A percentile compares a stretch with the other conserved stretches of the same genome.
Evolutionary conservation across 257 asterid genomes (phyloP).

Genomic region (Solanum verrucosum): DNA sequence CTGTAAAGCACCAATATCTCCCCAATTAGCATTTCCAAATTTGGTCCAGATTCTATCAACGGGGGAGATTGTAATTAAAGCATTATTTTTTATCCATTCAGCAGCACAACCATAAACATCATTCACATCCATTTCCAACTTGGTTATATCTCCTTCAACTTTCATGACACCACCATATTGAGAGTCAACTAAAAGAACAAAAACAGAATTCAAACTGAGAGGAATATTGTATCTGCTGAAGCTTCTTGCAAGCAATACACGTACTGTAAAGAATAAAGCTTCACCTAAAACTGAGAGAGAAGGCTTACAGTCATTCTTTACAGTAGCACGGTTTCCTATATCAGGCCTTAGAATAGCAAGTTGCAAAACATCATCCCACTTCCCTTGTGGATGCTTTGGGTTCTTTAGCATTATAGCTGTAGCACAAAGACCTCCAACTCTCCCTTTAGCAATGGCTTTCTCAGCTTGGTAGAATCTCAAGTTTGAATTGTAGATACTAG

Average conservation of each 20-base stretch:
- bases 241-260: slow-evolving; percentile 80
- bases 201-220: slow-evolving; percentile 57
- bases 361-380: slow-evolving; percentile 91
- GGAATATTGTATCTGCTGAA: slow-evolving; percentile 67
- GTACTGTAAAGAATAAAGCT: slow-evolving; percentile 78
- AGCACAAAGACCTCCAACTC: slow-evolving; percentile 68
- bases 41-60: slow-evolving; percentile 88
- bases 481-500: slow-evolving; percentile 54
- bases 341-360: slow-evolving; percentile 73
- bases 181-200: slow-evolving; percentile 68
- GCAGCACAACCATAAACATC: slow-evolving; percentile 78
- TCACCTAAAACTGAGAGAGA: slow-evolving; percentile 42
- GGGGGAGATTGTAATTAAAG: slow-evolving; percentile 63
- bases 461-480: slow-evolving; percentile 77
- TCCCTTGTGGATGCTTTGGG: slow-evolving; percentile 91
- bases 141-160: slow-evolving; percentile 84
- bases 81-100: slow-evolving; percentile 63
- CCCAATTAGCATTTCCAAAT: slow-evolving; percentile 98
- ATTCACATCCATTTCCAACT: slow-evolving; percentile 55
- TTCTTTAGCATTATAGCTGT: slow-evolving; percentile 79
- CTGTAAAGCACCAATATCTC: slow-evolving; percentile 89
- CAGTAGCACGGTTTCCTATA: slow-evolving; percentile 33
- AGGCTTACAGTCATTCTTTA: slow-evolving; percentile 34
- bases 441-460: slow-evolving; percentile 73
- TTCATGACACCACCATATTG: slow-evolving; percentile 79